phyloP scores from a whole-genome alignment of 2,329 filamentous ascomycete species.

The Colletotrichum eremochloae region DNA sequence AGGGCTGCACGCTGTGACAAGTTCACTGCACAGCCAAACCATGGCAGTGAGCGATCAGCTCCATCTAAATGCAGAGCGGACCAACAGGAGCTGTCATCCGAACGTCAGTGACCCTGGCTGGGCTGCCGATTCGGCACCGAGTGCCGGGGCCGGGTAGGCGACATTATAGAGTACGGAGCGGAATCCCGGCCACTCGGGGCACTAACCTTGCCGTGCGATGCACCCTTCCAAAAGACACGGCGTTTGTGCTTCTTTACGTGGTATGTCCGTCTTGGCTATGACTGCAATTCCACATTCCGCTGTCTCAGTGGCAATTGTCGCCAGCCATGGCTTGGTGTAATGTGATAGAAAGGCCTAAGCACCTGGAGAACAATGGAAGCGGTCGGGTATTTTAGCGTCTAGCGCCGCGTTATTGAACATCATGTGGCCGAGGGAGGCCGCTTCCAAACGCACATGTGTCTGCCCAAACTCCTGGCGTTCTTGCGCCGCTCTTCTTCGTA shows the following conservation, averaged over 20 bases:
- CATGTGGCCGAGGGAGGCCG: constrained; percentile 6
- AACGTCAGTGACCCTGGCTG: constrained; percentile 1
- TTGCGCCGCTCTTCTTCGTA: background rate
- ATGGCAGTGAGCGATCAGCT: constrained; percentile 7
- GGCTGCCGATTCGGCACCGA: constrained; percentile 21
- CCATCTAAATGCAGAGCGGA: constrained; percentile 1
- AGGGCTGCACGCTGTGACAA: constrained; percentile 9
- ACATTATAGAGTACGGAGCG: constrained; percentile 7
- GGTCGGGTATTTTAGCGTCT: background rate
- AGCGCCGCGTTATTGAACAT: constrained; percentile 11
- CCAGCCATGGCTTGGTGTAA: background rate
- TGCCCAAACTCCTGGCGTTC: background rate
- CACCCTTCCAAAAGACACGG: background rate
- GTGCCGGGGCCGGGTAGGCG: background rate
- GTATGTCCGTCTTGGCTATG: constrained; percentile 1
- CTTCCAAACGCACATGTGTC: background rate
- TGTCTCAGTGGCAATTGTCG: background rate
- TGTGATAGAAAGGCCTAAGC: background rate
- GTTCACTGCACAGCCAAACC: background rate
- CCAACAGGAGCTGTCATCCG: constrained; percentile 17
- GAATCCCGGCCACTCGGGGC: constrained; percentile 4
- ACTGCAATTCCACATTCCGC: background rate
- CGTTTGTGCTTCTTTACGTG: constrained; percentile 1
- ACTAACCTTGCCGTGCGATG: background rate
- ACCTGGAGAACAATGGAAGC: background rate